Evolutionary conservation across 2,329 filamentous ascomycete genomes (phyloP).

Genomic region (Monosporascus sp.): DNA sequence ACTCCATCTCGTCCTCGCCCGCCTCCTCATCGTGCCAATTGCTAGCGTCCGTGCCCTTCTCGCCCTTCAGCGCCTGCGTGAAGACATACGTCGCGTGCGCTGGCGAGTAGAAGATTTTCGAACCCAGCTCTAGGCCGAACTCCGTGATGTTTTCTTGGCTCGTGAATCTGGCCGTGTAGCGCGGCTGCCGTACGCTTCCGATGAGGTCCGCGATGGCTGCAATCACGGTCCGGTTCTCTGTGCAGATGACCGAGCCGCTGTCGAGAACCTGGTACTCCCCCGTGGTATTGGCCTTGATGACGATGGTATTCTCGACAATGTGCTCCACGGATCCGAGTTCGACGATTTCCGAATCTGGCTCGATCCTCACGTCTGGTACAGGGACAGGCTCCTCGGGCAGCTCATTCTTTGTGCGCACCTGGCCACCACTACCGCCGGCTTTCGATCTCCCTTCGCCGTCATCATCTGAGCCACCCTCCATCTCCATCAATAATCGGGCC

Average conservation of each 20-base stretch:
- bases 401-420: conserved; percentile 81
- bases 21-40: conserved; percentile 94
- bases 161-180: conserved; percentile 77
- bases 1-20: conserved; percentile 80
- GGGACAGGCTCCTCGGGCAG: conserved; percentile 56
- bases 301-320: conserved; percentile 70
- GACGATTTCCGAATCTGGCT: conserved; percentile 68
- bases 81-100: conserved; percentile 79
- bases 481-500: conserved; percentile 78
- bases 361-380: conserved; percentile 75
- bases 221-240: conserved; percentile 67
- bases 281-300: conserved; percentile 73
- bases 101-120: conserved; percentile 73
- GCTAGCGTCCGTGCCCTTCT: conserved; percentile 89
- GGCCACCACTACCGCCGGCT: conserved; percentile 35
- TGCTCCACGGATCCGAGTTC: conserved; percentile 71
- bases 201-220: conserved; percentile 82
- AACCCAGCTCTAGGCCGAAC: conserved; percentile 62
- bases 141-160: conserved; percentile 62
- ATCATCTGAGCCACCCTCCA: conserved; percentile 73
- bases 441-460: conserved; percentile 55
- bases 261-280: conserved; percentile 85
- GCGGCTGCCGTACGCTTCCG: conserved; percentile 76
- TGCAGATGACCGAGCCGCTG: conserved; percentile 76
- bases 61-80: conserved; percentile 69